Percentiles rank a stretch among this genome's conserved stretches.
Conservation (phyloP, 495 filamentous ascomycete genomes). For the Neurospora terricola region DNA sequence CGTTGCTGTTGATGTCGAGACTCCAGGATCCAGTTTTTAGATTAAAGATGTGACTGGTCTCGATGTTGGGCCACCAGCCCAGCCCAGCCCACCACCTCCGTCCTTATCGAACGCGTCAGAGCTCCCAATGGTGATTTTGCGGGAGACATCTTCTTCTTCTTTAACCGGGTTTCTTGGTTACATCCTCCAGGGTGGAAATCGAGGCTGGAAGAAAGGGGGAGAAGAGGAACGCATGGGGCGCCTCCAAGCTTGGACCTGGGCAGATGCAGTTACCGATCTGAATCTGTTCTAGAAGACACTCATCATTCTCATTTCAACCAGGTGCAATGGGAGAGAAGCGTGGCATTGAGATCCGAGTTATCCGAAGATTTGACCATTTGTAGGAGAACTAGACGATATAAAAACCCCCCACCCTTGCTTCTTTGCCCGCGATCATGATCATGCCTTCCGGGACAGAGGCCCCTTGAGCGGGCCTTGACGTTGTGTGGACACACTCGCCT, state of each 20-base stretch:
- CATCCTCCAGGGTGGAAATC: not conserved
- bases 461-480: not conserved
- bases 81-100: not conserved
- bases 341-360: not conserved
- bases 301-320: not conserved
- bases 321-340: not conserved
- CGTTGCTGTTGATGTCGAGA: not conserved
- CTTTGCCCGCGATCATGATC: not conserved
- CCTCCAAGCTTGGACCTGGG: not conserved
- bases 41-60: not conserved
- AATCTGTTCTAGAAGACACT: not conserved
- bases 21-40: not conserved
- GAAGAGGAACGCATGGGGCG: not conserved
- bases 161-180: not conserved
- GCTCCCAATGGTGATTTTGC: not conserved
- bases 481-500: not conserved
- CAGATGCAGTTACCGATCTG: not conserved
- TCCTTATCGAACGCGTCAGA: not conserved
- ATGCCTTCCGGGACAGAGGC: not conserved
- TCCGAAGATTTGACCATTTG: accelerated
- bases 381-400: not conserved
- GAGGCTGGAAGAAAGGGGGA: not conserved
- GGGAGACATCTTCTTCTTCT: not conserved
- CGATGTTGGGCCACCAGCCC: not conserved
- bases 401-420: not conserved